These are phyloP conservation scores for Solanum hybrid DNA, from an alignment of 305 asterid genomes.

Conservation along the genomic window DNA sequence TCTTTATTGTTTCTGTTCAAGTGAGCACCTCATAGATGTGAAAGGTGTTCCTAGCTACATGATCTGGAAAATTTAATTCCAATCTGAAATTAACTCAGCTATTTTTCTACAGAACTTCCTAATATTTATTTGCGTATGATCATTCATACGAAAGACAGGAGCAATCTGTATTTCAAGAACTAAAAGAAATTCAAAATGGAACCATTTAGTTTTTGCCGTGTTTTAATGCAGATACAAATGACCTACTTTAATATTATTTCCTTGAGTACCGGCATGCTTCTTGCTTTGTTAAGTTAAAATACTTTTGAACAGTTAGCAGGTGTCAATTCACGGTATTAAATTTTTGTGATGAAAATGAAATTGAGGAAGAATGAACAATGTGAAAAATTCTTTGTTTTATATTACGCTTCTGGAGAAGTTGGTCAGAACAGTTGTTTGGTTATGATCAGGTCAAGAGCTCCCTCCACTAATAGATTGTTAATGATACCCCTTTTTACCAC, in stretches of 20 bases:
- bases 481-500: neutral
- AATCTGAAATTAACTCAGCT: neutral
- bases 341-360: neutral
- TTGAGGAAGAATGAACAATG: neutral
- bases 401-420: neutral
- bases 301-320: neutral
- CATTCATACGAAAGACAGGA: neutral
- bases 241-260: neutral
- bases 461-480: neutral
- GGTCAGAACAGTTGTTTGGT: neutral
- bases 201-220: neutral
- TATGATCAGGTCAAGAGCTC: neutral
- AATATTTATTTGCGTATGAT: neutral
- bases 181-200: neutral
- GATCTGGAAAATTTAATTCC: neutral
- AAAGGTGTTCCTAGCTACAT: neutral
- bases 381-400: neutral
- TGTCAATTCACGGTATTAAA: neutral
- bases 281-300: neutral
- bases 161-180: neutral
- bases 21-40: neutral
- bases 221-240: neutral
- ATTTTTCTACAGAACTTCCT: neutral
- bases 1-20: neutral
- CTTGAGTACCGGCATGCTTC: neutral